Evolutionary conservation across 176 grass and related monocot species (phyloP), one percentile per base, ranked within the genome.

Genomic region (Urochloa ruziziensis): DNA sequence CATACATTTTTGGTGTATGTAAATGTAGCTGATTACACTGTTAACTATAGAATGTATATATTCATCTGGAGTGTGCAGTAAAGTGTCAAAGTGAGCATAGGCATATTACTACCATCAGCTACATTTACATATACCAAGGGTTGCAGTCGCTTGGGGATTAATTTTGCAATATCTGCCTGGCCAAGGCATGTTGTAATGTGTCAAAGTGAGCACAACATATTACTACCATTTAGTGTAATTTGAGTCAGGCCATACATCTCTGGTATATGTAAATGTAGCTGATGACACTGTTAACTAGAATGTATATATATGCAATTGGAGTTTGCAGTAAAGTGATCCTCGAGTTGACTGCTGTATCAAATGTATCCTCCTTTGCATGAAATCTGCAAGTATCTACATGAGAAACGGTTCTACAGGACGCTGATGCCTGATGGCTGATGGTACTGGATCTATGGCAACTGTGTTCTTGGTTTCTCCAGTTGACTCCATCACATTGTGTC

Each of bases 111-210:
- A n/a, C n/a, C n/a, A n/a, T n/a, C n/a, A n/a, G n/a, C n/a, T n/a
- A n/a, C n/a, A n/a, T n/a, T n/a, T n/a, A n/a, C n/a, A 81, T 92
- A 46, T 96, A 96, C 62, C 91, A 96, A 71, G 93, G 93, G 33
- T 42, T 94, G 74, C 71, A 58, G 64, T 85, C 88, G 6, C 77
- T 90, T 56, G 83, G 82, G 15, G 86, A 99, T 85, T 91, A 83
- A 84, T 75, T 57, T 54, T 84, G 60, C 8, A n/a, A 7, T 29
- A 67, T 80, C 33, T 74, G 67, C 47, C 44, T 43, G 7, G 51
- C 32, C 48, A 63, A 77, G 33, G 56, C 73, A 11, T 44, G 67
- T 30, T 44, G 67, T 30, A 39, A 47, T 62, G 30, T 53, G 14
- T 27, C 70, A 53, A 74, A 11, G 19, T 70, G 77, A 68, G n/a